Evolutionary conservation across 495 filamentous ascomycete genomes (phyloP).

Genomic region (Penicillium cataractarum): DNA sequence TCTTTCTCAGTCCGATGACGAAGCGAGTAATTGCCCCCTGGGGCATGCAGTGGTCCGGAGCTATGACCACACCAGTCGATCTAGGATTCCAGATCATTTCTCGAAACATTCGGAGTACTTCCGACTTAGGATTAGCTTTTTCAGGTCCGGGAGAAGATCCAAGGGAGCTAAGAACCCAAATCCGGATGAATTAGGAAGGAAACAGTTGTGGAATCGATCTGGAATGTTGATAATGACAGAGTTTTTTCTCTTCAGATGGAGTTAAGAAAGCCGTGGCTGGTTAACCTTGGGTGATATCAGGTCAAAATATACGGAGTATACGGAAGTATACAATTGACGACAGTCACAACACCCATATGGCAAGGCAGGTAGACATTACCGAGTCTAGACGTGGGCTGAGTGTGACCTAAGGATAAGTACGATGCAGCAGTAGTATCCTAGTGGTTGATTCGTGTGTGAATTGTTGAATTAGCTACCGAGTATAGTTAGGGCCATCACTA

Average conservation of each 20-base stretch:
- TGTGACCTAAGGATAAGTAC: background rate
- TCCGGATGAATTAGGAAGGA: conserved; percentile 1
- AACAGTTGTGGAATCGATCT: background rate
- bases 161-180: conserved; percentile 18
- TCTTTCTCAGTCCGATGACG: background rate
- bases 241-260: background rate
- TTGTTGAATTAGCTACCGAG: background rate
- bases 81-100: conserved; percentile 20
- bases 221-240: background rate
- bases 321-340: background rate
- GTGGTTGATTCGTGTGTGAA: background rate
- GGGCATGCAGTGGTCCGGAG: conserved; percentile 7
- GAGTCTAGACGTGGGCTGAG: background rate
- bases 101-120: conserved; percentile 15
- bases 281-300: background rate
- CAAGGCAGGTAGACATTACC: background rate
- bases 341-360: background rate
- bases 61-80: conserved; percentile 22
- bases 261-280: background rate
- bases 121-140: conserved; percentile 8
- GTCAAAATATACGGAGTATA: background rate
- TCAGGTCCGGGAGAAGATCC: conserved; percentile 12
- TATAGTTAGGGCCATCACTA: background rate
- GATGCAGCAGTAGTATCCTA: background rate
- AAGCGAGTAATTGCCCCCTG: background rate